Percentiles rank a stretch among this genome's conserved stretches.
These are phyloP conservation scores for Talaromyces sp. DNA, from an alignment of 2,329 filamentous ascomycete genomes.

Conservation along the genomic window DNA sequence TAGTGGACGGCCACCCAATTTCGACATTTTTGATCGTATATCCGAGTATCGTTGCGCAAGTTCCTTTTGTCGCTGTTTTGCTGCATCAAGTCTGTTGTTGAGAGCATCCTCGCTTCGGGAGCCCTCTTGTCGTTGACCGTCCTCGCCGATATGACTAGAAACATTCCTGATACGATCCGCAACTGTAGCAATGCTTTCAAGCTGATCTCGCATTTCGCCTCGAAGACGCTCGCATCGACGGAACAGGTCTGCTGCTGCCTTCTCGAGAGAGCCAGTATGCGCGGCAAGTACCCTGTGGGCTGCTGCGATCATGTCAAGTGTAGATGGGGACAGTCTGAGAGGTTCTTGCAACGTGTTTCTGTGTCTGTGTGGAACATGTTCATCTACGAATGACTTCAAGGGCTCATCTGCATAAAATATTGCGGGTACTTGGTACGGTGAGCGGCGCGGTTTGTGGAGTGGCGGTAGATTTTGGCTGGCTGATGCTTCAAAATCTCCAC, in stretches of 20 bases:
- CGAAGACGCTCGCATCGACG: slow-evolving; percentile 46
- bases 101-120: slow-evolving; percentile 30
- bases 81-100: slow-evolving; percentile 37
- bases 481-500: slow-evolving; percentile 23
- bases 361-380: slow-evolving; percentile 40
- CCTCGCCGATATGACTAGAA: slow-evolving; percentile 34
- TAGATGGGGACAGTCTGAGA: slow-evolving; percentile 45
- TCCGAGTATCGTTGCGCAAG: slow-evolving; percentile 40
- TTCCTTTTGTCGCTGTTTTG: slow-evolving; percentile 36
- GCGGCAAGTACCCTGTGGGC: slow-evolving; percentile 44
- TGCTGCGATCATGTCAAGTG: slow-evolving; percentile 44
- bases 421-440: slow-evolving; percentile 40
- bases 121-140: slow-evolving; percentile 29
- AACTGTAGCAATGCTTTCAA: slow-evolving; percentile 42
- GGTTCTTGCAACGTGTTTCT: slow-evolving; percentile 41
- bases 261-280: slow-evolving; percentile 43
- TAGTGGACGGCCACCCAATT: slow-evolving; percentile 40
- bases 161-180: slow-evolving; percentile 43
- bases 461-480: slow-evolving; percentile 16
- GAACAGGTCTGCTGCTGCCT: slow-evolving; percentile 49
- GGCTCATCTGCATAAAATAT: slow-evolving; percentile 37
- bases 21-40: slow-evolving; percentile 40
- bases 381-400: slow-evolving; percentile 39
- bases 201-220: slow-evolving; percentile 45
- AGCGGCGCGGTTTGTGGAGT: slow-evolving; percentile 28